Conservation (phyloP, 169 alveolate genomes). For the Babesia sp. region DNA sequence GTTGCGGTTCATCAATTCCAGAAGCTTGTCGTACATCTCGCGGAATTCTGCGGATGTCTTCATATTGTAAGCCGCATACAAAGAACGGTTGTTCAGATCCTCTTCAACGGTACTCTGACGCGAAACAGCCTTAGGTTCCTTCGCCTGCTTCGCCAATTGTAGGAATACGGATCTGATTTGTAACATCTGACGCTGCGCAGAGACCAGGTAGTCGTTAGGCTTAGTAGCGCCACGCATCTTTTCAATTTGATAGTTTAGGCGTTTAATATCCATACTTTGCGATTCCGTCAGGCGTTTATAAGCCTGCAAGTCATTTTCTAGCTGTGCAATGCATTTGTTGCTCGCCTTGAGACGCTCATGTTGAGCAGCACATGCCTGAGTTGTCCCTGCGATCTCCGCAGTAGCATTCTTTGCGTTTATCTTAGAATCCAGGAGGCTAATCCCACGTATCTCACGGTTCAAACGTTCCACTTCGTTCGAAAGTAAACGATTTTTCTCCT, state of each 20-base stretch:
- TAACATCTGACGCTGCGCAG: constrained; percentile 54
- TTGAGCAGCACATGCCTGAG: constrained; percentile 38
- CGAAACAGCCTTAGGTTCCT: constrained; percentile 5
- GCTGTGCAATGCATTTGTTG: constrained; percentile 60
- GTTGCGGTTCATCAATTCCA: constrained; percentile 30
- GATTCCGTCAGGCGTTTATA: constrained; percentile 56
- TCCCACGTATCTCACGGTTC: constrained; percentile 26
- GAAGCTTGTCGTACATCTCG: constrained; percentile 64
- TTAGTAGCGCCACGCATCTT: constrained; percentile 9
- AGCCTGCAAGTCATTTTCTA: constrained; percentile 54
- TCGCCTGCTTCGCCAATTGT: constrained; percentile 37
- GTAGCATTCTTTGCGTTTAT: neutral
- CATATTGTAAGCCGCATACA: constrained; percentile 43
- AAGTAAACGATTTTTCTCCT: constrained; percentile 19
- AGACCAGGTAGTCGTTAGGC: constrained; percentile 28
- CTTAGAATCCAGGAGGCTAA: constrained; percentile 9
- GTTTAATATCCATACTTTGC: constrained; percentile 52
- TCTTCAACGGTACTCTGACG: constrained; percentile 21
- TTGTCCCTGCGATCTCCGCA: constrained; percentile 2
- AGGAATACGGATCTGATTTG: constrained; percentile 37
- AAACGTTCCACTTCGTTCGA: constrained; percentile 23
- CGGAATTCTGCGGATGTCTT: constrained; percentile 48
- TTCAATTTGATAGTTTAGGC: constrained; percentile 39
- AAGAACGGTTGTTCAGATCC: constrained; percentile 38
- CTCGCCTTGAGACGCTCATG: constrained; percentile 43